Percentiles rank a stretch among this genome's conserved stretches.
Evolutionary conservation across 257 asterid species (phyloP).

Genomic region (Capsicum rhomboideum): DNA sequence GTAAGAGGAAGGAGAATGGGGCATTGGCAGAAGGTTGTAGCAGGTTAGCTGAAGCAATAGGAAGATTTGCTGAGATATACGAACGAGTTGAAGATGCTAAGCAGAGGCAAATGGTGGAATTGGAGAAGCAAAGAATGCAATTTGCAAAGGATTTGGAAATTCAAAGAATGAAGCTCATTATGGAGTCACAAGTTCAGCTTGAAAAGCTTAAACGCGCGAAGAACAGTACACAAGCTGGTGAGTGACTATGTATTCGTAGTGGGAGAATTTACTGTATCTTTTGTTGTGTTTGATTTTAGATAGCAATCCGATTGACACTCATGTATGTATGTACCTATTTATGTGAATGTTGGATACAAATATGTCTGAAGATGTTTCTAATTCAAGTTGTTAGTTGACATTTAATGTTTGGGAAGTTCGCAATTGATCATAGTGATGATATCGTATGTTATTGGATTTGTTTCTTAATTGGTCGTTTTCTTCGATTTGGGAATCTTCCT

Average conservation of each 20-base stretch:
- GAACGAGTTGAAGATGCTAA: constrained; percentile 75
- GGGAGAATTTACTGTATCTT: not conserved
- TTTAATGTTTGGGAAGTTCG: not conserved
- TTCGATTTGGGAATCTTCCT: not conserved
- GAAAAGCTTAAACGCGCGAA: constrained; percentile 55
- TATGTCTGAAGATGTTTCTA: not conserved
- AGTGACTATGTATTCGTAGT: constrained; percentile 1
- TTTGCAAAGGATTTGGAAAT: constrained; percentile 81
- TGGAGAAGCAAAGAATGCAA: constrained; percentile 84
- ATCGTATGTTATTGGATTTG: not conserved
- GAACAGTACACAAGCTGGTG: constrained; percentile 38
- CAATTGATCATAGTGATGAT: not conserved
- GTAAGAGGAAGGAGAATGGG: constrained; percentile 19
- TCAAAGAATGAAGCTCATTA: constrained; percentile 68
- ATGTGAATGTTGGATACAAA: not conserved
- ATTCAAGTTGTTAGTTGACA: not conserved
- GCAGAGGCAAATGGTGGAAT: constrained; percentile 77
- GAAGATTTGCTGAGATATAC: constrained; percentile 49
- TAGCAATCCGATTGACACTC: not conserved
- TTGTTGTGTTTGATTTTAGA: not conserved
- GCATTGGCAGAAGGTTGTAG: constrained; percentile 33
- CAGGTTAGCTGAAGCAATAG: constrained; percentile 62
- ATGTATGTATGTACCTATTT: not conserved
- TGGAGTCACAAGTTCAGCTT: constrained; percentile 65
- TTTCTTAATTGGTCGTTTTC: not conserved